Conservation (phyloP, 208 protist genomes). For the Trypanosoma cruzi region DNA sequence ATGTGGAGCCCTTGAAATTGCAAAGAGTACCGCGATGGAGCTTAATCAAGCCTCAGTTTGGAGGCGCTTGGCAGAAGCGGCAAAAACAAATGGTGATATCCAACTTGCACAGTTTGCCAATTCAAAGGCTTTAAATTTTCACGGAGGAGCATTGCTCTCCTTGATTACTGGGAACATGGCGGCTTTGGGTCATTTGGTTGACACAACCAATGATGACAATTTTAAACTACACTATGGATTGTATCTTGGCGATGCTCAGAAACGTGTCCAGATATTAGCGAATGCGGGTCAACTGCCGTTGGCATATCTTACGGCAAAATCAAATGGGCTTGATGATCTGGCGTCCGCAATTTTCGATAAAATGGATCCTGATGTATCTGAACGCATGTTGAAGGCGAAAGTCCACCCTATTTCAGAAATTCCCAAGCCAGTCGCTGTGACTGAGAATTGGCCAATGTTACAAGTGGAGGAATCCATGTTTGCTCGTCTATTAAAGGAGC, state of each 20-base stretch:
- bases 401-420: constrained; percentile 32
- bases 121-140: constrained; percentile 94
- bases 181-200: constrained; percentile 94
- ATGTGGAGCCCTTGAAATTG: constrained; percentile 97
- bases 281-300: constrained; percentile 79
- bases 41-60: constrained; percentile 94
- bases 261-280: constrained; percentile 85
- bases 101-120: constrained; percentile 96
- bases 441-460: constrained; percentile 86
- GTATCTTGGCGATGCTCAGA: constrained; percentile 91
- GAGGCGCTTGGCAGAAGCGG: constrained; percentile 92
- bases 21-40: constrained; percentile 85
- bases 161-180: constrained; percentile 96
- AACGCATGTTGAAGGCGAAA: constrained; percentile 25
- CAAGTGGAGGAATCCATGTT: constrained; percentile 81
- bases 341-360: constrained; percentile 48
- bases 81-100: constrained; percentile 95
- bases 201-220: constrained; percentile 80
- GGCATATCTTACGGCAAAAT: constrained; percentile 88
- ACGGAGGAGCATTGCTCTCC: constrained; percentile 94
- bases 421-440: constrained; percentile 28
- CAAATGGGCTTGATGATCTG: constrained; percentile 88
- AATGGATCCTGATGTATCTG: constrained; percentile 58
- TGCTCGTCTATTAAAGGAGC: constrained; percentile 70
- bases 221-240: constrained; percentile 94